Percentiles rank a stretch among this genome's conserved stretches.
Evolutionary conservation across 1,284 basidiomycete genomes (phyloP).

Genomic region (Boletus smithii): DNA sequence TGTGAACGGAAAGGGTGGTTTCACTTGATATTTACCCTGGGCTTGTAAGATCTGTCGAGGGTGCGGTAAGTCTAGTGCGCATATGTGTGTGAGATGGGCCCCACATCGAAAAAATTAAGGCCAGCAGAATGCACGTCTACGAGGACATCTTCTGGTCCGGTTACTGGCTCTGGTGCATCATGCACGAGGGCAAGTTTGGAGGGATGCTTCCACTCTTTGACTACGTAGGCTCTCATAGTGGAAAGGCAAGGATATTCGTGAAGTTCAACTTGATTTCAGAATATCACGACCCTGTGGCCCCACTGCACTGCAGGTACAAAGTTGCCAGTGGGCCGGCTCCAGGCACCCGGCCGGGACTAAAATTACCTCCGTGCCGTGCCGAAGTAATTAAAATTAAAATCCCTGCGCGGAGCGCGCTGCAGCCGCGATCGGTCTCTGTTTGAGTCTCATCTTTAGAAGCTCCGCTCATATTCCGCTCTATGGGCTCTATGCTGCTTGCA

Average conservation of each 20-base stretch:
- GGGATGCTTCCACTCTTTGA: constrained; percentile 72
- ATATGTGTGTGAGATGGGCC: constrained; percentile 17
- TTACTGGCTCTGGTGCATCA: constrained; percentile 60
- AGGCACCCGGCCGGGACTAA: neutral
- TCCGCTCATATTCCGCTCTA: no score
- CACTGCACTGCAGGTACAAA: neutral
- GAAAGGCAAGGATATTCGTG: neutral
- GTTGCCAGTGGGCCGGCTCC: neutral
- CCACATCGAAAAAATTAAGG: constrained; percentile 78
- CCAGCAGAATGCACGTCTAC: constrained; percentile 80
- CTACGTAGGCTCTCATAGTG: constrained; percentile 76
- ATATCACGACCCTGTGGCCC: neutral
- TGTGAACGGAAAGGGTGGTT: constrained; percentile 81
- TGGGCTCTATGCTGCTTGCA: no score
- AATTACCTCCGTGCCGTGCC: neutral
- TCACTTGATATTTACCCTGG: constrained; percentile 85
- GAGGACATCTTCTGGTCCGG: constrained; percentile 60
- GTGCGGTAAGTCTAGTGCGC: neutral
- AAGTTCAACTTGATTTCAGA: neutral
- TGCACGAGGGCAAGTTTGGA: constrained; percentile 58
- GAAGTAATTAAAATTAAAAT: no score
- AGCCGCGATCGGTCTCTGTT: no score
- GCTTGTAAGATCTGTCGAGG: constrained; percentile 68
- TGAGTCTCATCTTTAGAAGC: no score
- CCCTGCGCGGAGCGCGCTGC: no score